Percentiles rank a stretch among this genome's conserved stretches.
These are phyloP conservation scores for Amoeboaphelidium protococcarum DNA, from an alignment of 371 early-diverging fungal genomes.

Conservation along the genomic window DNA sequence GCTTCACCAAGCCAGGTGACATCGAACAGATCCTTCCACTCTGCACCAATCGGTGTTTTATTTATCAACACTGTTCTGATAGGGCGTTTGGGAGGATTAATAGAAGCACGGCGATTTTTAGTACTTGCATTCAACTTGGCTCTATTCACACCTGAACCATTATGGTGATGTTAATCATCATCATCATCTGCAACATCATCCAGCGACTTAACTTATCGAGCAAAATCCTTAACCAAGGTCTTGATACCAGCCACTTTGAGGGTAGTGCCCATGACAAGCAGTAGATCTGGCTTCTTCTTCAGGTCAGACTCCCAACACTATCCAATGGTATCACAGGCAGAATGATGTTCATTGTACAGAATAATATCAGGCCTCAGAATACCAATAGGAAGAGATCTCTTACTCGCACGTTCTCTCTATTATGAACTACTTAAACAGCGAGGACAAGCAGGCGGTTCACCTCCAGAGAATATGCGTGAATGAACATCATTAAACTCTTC, in stretches of 20 bases:
- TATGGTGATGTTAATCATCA: too few species aligned
- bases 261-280: slow-evolving; percentile 94
- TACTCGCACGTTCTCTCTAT: slow-evolving; percentile 32
- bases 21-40: not conserved
- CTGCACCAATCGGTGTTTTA: not conserved
- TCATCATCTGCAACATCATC: too few species aligned
- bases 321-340: slow-evolving; percentile 50
- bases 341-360: slow-evolving; percentile 87
- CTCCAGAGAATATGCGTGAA: slow-evolving; percentile 27
- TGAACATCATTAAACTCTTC: slow-evolving; percentile 26
- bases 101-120: not conserved
- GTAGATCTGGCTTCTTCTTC: slow-evolving; percentile 45
- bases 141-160: too few species aligned
- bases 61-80: not conserved
- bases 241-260: slow-evolving; percentile 83
- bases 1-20: not conserved
- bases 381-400: slow-evolving; percentile 48
- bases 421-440: slow-evolving; percentile 28
- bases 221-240: slow-evolving; percentile 59
- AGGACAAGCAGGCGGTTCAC: slow-evolving; percentile 46
- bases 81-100: not conserved
- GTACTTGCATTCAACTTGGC: too few species aligned
- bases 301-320: slow-evolving; percentile 30
- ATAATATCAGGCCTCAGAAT: slow-evolving; percentile 82
- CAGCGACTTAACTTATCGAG: too few species aligned